Evolutionary conservation across 2,329 filamentous ascomycete species (phyloP).

Genomic region (Diaporthe sp.): DNA sequence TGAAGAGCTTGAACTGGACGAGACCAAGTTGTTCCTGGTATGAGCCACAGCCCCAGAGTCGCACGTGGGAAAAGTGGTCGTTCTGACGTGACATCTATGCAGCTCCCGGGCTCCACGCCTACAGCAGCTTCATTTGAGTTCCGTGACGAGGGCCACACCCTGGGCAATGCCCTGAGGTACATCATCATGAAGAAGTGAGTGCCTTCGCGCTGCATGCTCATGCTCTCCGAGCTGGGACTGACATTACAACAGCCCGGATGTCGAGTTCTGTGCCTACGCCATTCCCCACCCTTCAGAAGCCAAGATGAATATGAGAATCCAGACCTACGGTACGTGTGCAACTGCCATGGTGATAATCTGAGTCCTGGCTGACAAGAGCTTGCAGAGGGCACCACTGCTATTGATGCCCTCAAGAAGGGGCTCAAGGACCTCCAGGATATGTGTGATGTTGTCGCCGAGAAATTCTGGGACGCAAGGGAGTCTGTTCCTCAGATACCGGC

Average conservation of each 20-base stretch:
- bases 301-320: constrained; percentile 97
- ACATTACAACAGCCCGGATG: constrained; percentile 77
- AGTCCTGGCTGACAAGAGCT: background rate
- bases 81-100: constrained; percentile 30
- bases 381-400: constrained; percentile 81
- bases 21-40: constrained; percentile 43
- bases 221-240: constrained; percentile 29
- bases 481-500: constrained; percentile 58
- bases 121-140: constrained; percentile 97
- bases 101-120: constrained; percentile 88
- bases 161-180: constrained; percentile 93
- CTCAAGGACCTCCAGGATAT: constrained; percentile 89
- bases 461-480: constrained; percentile 80
- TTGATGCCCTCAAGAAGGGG: constrained; percentile 90
- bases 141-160: constrained; percentile 91
- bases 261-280: constrained; percentile 98
- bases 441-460: constrained; percentile 93
- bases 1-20: constrained; percentile 48
- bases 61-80: constrained; percentile 33
- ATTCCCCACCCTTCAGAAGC: constrained; percentile 96
- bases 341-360: background rate
- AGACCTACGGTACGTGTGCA: constrained; percentile 84
- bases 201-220: background rate
- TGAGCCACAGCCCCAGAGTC: background rate
- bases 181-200: constrained; percentile 98